These are phyloP conservation scores for Striga asiatica DNA, from an alignment of 257 asterid genomes.

Conservation along the genomic window DNA sequence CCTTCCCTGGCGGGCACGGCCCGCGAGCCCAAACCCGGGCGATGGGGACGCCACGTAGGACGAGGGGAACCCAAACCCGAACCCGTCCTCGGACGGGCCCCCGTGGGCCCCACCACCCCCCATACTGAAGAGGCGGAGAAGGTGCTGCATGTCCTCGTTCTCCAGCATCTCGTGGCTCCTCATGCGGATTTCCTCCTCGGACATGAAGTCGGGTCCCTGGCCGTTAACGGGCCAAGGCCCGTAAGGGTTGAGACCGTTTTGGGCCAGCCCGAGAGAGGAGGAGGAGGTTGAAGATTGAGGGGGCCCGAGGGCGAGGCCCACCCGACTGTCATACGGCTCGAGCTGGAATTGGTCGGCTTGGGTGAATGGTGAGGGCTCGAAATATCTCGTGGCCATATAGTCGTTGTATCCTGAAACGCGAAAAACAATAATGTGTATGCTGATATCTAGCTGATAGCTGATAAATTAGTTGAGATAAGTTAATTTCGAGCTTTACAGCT, in stretches of 20 bases:
- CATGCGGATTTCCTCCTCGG: constrained; percentile 84
- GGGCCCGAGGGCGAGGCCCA: constrained; percentile 64
- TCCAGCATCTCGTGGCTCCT: constrained; percentile 88
- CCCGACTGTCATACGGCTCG: constrained; percentile 25
- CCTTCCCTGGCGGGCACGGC: constrained; percentile 57
- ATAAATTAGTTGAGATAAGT: too few relatives aligned
- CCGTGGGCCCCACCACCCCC: constrained; percentile 37
- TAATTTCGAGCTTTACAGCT: too few relatives aligned
- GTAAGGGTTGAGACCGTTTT: constrained; percentile 40
- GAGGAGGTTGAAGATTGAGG: constrained; percentile 52
- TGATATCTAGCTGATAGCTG: too few relatives aligned
- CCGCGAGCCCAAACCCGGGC: constrained; percentile 47
- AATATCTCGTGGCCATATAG: constrained; percentile 37
- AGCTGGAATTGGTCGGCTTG: constrained; percentile 37
- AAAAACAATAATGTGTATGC: too few relatives aligned
- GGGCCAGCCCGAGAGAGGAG: constrained; percentile 25
- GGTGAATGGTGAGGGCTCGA: constrained; percentile 30
- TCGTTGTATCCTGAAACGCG: constrained; percentile 46
- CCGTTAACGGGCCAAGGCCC: too few relatives aligned
- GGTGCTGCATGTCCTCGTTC: constrained; percentile 91
- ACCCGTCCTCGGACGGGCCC: constrained; percentile 54
- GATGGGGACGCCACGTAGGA: constrained; percentile 56
- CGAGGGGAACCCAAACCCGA: constrained; percentile 37
- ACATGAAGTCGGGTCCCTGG: constrained; percentile 65
- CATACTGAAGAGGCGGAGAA: constrained; percentile 85